A percentile compares a stretch with the other conserved stretches of the same genome.
These are phyloP conservation scores for Phytophthora vignae DNA, from an alignment of 352 stramenopile species.

Conservation along the genomic window DNA sequence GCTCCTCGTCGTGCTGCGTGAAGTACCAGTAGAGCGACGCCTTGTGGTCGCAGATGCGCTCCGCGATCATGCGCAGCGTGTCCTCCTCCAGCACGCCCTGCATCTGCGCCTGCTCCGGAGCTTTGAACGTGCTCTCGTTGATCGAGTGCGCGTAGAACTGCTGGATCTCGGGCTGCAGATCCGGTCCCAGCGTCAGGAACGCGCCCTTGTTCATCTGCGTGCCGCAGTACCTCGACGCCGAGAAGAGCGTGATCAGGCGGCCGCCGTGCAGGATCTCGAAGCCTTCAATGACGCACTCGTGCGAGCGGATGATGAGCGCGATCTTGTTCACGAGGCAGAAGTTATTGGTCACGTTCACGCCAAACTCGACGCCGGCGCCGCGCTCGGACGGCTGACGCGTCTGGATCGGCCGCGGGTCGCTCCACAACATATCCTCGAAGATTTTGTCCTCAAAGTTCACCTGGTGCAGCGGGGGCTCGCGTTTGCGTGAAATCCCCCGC, in stretches of 20 bases:
- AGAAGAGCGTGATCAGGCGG: constrained; percentile 94
- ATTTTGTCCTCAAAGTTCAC: constrained; percentile 93
- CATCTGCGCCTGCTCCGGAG: constrained; percentile 69
- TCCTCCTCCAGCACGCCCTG: constrained; percentile 89
- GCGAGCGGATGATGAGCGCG: constrained; percentile 92
- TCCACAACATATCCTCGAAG: constrained; percentile 95
- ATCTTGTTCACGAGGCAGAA: constrained; percentile 95
- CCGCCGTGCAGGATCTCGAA: constrained; percentile 92
- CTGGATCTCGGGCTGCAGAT: constrained; percentile 94
- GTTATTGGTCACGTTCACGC: constrained; percentile 93
- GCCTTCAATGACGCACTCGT: constrained; percentile 94
- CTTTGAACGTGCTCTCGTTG: constrained; percentile 82
- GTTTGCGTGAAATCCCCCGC: constrained; percentile 90
- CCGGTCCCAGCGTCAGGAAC: constrained; percentile 90
- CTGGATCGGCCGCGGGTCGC: constrained; percentile 86
- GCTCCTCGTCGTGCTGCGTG: constrained; percentile 92
- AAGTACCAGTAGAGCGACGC: constrained; percentile 95
- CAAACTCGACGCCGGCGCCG: constrained; percentile 94
- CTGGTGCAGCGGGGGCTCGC: constrained; percentile 91
- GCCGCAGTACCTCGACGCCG: constrained; percentile 92
- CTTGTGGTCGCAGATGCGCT: constrained; percentile 93
- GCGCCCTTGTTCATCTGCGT: constrained; percentile 94
- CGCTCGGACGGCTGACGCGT: constrained; percentile 83
- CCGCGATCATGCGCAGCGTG: constrained; percentile 94
- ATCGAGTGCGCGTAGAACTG: constrained; percentile 94